Conservation (phyloP, 768 basidiomycete species). For the Daedaleopsis sinensis region DNA sequence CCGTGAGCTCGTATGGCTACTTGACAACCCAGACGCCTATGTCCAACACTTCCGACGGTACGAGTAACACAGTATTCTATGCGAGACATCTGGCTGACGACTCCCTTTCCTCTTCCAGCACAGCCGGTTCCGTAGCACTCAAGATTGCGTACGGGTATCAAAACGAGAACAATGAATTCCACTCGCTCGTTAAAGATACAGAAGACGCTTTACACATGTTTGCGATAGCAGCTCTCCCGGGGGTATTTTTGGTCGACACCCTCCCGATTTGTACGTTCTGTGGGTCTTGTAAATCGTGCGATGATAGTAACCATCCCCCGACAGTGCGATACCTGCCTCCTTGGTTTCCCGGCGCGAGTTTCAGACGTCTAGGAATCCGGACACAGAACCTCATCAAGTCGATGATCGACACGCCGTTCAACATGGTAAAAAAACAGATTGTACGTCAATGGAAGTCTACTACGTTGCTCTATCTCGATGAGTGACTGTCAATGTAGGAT, state of each 20-base stretch:
- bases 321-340: conserved; percentile 17
- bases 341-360: conserved; percentile 29
- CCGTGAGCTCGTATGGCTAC: background rate
- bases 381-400: conserved; percentile 5
- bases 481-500: background rate
- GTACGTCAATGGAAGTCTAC: background rate
- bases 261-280: conserved; percentile 22
- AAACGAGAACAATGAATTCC: conserved; percentile 4
- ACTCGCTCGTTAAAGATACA: background rate
- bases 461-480: too few species aligned
- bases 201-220: conserved; percentile 4
- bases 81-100: background rate
- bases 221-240: conserved; percentile 36
- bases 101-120: background rate
- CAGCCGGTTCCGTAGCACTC: background rate
- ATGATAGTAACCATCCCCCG: background rate
- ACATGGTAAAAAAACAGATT: conserved; percentile 5
- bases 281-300: background rate
- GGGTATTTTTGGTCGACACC: conserved; percentile 47
- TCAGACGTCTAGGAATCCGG: conserved; percentile 13
- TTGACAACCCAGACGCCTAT: background rate
- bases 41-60: conserved; percentile 4
- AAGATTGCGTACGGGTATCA: conserved; percentile 6
- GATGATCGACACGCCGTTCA: conserved; percentile 15
- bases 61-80: background rate